A percentile compares a stretch with the other conserved stretches of the same genome.
Conservation (phyloP, 1,284 basidiomycete genomes). For the Trichosporon asahii region DNA sequence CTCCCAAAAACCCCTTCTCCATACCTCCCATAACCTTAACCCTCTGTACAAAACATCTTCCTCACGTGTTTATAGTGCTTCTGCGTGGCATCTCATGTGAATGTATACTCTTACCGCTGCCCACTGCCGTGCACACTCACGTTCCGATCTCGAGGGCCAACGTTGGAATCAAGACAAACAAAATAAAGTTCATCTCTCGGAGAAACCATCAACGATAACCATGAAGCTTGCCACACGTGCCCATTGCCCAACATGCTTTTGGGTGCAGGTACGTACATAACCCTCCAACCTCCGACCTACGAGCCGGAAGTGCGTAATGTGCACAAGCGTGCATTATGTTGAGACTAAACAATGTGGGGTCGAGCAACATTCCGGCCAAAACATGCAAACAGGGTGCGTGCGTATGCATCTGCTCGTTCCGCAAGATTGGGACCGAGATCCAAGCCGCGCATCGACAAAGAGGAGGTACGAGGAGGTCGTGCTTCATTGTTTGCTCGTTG, state of each 20-base stretch:
- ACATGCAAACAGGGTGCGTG: not conserved
- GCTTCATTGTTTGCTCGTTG: not conserved
- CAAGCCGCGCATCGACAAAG: not conserved
- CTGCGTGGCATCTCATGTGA: not conserved
- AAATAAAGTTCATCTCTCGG: not conserved
- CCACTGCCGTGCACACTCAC: not conserved
- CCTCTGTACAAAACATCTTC: not conserved
- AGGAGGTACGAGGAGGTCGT: not conserved
- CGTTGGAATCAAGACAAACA: not conserved
- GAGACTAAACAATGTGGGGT: not conserved
- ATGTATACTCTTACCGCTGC: not conserved
- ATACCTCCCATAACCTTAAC: not conserved
- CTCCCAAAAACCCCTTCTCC: not conserved
- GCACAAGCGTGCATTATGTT: not conserved
- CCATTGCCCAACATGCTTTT: not conserved
- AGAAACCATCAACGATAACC: not conserved
- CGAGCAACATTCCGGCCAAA: not conserved
- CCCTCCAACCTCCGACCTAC: not conserved
- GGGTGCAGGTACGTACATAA: not conserved
- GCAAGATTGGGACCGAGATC: not conserved
- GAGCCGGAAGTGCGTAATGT: not conserved
- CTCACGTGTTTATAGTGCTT: constrained; percentile 3
- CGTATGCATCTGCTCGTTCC: not conserved
- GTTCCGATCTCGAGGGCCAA: not conserved
- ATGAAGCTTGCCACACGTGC: not conserved